Conservation (phyloP, 495 filamentous ascomycete genomes). For the Rhypophila decipiens region DNA sequence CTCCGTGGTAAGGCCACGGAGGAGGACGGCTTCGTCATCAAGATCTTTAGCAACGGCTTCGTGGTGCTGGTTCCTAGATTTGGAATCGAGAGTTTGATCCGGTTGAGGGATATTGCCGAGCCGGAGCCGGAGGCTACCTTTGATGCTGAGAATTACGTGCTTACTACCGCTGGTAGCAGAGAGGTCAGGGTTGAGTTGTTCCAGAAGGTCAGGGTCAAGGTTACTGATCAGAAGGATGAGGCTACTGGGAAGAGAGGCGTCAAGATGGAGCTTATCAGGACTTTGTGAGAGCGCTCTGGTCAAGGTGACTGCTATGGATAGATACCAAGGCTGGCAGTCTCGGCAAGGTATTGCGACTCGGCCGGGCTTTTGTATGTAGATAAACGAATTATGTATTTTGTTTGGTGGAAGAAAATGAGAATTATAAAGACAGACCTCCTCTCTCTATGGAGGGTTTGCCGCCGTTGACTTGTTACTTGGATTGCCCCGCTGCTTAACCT, state of each 20-base stretch:
- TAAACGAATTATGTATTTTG: too few species aligned
- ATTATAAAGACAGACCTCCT: too few species aligned
- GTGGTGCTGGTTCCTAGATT: conserved; percentile 94
- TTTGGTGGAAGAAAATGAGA: too few species aligned
- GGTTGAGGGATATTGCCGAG: conserved; percentile 72
- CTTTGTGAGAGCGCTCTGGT: background rate
- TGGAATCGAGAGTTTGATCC: conserved; percentile 87
- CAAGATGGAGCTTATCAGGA: conserved; percentile 57
- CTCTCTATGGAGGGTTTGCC: too few species aligned
- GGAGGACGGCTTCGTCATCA: conserved; percentile 93
- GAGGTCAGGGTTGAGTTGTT: conserved; percentile 70
- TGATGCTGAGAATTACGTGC: conserved; percentile 75
- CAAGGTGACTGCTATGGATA: too few species aligned
- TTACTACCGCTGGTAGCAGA: conserved; percentile 51
- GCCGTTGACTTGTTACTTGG: too few species aligned
- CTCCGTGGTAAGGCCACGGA: conserved; percentile 75
- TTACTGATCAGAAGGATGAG: conserved; percentile 89
- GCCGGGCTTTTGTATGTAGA: too few species aligned
- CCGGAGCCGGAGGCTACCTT: conserved; percentile 70
- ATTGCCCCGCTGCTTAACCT: too few species aligned
- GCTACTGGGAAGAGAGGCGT: conserved; percentile 87
- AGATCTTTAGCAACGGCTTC: conserved; percentile 92
- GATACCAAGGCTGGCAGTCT: too few species aligned
- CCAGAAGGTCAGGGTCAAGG: conserved; percentile 77
- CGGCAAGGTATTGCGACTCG: too few species aligned